These are phyloP conservation scores for Micractinium conductrix DNA, from an alignment of 139 green algal species.

Conservation along the genomic window DNA sequence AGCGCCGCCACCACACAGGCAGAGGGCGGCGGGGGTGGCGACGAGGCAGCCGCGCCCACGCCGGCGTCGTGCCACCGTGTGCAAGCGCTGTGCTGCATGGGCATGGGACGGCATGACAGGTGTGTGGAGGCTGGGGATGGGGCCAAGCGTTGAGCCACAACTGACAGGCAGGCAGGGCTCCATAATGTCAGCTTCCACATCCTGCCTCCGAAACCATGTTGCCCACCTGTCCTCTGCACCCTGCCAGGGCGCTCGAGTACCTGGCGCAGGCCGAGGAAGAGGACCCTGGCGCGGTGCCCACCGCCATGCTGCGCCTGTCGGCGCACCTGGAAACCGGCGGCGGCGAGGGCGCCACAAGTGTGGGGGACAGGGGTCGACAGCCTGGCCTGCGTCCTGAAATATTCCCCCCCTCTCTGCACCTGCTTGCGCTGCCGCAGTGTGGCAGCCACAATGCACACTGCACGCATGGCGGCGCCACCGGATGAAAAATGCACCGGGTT, in stretches of 20 bases:
- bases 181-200: too few species aligned
- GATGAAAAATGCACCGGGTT: too few species aligned
- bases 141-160: not conserved
- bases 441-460: too few species aligned
- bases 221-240: not conserved
- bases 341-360: not conserved
- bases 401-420: too few species aligned
- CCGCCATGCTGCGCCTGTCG: conserved; percentile 19
- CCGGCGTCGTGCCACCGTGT: not conserved
- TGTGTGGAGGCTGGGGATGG: not conserved
- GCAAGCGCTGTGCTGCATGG: conserved; percentile 23
- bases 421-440: too few species aligned
- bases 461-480: too few species aligned
- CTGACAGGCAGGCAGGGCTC: not conserved
- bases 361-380: too few species aligned
- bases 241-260: conserved; percentile 24
- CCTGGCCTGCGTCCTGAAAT: too few species aligned
- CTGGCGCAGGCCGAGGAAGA: not conserved
- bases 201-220: too few species aligned
- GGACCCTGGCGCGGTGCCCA: conserved; percentile 11
- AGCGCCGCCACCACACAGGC: not conserved
- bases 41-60: not conserved
- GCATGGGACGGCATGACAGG: not conserved
- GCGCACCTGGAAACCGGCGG: not conserved
- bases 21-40: not conserved